Percentiles rank a stretch among this genome's conserved stretches.
Conservation (phyloP, 257 asterid species). For the Anisodus tanguticus region DNA sequence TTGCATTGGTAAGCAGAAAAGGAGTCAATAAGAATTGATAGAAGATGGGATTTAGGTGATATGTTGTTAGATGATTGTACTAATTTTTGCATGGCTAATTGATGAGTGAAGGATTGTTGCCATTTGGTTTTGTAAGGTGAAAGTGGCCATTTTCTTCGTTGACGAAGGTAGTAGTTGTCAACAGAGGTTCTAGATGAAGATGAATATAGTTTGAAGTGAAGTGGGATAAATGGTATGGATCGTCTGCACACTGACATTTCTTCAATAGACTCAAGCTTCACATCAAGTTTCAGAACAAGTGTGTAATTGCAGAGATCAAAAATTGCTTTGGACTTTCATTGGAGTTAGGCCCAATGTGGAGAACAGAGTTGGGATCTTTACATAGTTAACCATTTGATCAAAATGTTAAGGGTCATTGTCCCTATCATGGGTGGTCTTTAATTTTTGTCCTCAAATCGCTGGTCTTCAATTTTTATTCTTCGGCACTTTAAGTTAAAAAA, state of each 20-base stretch:
- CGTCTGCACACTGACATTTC: not conserved
- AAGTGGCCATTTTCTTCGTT: slow-evolving; percentile 77
- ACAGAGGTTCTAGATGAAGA: slow-evolving; percentile 43
- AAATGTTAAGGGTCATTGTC: too few species aligned
- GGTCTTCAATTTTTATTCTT: too few species aligned
- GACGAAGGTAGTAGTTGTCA: slow-evolving; percentile 54
- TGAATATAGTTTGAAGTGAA: slow-evolving; percentile 27
- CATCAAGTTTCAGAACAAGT: not conserved
- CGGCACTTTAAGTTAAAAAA: too few species aligned
- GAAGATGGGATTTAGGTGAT: slow-evolving; percentile 45
- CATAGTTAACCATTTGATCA: too few species aligned
- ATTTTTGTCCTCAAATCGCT: too few species aligned
- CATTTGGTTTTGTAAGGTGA: slow-evolving; percentile 53
- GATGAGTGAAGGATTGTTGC: slow-evolving; percentile 50
- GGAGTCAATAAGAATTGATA: slow-evolving; percentile 49
- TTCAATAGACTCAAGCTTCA: not conserved
- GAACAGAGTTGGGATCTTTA: too few species aligned
- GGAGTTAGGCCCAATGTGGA: not conserved
- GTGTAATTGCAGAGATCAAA: not conserved
- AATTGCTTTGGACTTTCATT: not conserved
- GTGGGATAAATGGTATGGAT: not conserved
- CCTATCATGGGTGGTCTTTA: too few species aligned
- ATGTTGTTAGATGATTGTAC: slow-evolving; percentile 31
- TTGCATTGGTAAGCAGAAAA: slow-evolving; percentile 55
- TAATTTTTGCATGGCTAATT: slow-evolving; percentile 60